Base-by-base conservation (phyloP, 352 stramenopile genomes). In the Phytophthora colocasiae region DNA sequence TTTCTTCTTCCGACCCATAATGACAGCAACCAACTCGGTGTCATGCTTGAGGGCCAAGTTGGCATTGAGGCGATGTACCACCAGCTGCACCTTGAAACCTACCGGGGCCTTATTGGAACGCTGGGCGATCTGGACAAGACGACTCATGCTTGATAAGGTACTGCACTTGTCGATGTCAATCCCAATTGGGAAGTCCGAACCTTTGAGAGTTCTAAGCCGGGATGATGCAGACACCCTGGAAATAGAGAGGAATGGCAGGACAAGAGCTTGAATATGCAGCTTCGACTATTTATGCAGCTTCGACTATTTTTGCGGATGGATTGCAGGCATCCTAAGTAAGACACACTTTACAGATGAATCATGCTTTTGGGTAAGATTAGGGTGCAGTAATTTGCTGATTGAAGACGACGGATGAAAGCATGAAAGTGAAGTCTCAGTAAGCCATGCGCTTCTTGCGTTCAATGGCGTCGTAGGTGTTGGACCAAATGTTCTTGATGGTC, bases 391-490 rank as follows among this genome's bases (percentile, higher is more conserved):
- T 40, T 14, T 49, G 44, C 48, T 58, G 44, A 24, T 55, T 43
- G 14, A 36, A 51, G 15, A 70, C 45, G 55, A 69, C 54, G 62
- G 17, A 40, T 46, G 38, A 31, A 43, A 22, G n/a, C 5, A 27
- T 53, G 36, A 38, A 57, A 8, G 38, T 2, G 6, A n/a, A 31
- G 10, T 48, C 59, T 74, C 44, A 71, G 48, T 75, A 75, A 3
- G 56, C 69, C 80, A 89, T 89, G 59, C 83, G 83, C 72, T 93
- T 93, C 78, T 91, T 92, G 52, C 85, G 81, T 59, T 93, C 85
- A 51, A 93, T 91, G 26, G 83, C 85, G 52, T 93, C 85, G 67
- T 90, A 92, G 15, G 85, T 87, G 65, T 90, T 77, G 14, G 83
- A 84, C 85, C 85, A 93, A 65, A 93, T 84, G 58, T 84, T 89